Evolutionary conservation across 805 yeast species (phyloP).

Genomic region (Lipomyces orientalis): DNA sequence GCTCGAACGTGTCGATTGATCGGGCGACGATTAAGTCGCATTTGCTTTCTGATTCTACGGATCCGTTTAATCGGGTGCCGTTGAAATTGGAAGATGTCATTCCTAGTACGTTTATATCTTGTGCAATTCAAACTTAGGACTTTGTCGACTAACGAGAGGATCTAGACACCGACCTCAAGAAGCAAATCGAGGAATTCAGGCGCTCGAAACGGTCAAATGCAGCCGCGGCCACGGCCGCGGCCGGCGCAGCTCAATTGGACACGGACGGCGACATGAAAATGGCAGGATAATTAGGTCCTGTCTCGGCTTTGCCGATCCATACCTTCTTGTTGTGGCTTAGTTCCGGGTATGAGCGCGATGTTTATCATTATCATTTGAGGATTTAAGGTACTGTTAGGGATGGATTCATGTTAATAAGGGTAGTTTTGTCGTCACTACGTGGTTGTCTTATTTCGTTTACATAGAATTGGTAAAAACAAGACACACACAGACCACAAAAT

Average conservation of each 20-base stretch:
- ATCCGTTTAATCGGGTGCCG: constrained; percentile 95
- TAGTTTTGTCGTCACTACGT: neutral
- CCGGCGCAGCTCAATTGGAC: constrained; percentile 14
- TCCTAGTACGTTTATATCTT: constrained; percentile 56
- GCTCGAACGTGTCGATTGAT: constrained; percentile 84
- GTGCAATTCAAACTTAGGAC: too few relatives aligned
- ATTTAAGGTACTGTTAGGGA: neutral
- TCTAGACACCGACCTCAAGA: constrained; percentile 57
- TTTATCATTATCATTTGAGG: neutral
- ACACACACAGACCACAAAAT: neutral
- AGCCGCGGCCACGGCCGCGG: neutral
- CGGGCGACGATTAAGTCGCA: constrained; percentile 92
- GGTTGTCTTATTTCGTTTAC: neutral
- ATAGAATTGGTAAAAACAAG: neutral
- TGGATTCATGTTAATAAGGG: neutral
- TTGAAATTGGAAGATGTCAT: constrained; percentile 84
- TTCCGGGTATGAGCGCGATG: too few relatives aligned
- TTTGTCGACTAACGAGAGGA: neutral
- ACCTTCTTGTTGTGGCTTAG: too few relatives aligned
- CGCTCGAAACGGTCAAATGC: constrained; percentile 16
- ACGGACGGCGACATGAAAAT: constrained; percentile 21
- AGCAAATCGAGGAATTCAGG: constrained; percentile 65
- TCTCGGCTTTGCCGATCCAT: too few relatives aligned
- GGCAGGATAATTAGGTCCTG: constrained; percentile 3
- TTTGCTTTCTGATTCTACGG: constrained; percentile 90